phyloP scores from a whole-genome alignment of 768 basidiomycete species.

The Suillus ampliporus region DNA sequence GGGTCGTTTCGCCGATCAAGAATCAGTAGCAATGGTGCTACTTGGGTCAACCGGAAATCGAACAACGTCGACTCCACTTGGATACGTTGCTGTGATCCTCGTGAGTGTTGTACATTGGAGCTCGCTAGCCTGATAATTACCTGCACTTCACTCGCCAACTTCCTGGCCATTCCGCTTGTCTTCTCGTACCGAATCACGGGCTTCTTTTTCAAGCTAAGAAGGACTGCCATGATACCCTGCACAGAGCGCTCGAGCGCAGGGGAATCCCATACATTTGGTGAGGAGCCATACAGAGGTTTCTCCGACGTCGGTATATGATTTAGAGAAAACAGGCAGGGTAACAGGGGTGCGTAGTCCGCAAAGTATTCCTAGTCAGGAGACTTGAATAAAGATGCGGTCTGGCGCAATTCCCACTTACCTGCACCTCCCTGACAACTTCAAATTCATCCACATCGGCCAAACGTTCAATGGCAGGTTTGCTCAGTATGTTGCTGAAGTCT shows the following conservation, averaged over 20 bases:
- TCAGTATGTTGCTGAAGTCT: constrained; percentile 97
- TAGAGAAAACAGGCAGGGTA: constrained; percentile 87
- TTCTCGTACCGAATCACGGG: constrained; percentile 93
- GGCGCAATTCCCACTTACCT: constrained; percentile 56
- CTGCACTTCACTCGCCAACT: constrained; percentile 85
- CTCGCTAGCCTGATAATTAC: constrained; percentile 44
- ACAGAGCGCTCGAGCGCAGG: constrained; percentile 78
- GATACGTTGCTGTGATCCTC: constrained; percentile 67
- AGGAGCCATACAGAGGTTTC: constrained; percentile 73
- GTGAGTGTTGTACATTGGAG: constrained; percentile 1
- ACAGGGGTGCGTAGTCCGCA: constrained; percentile 90
- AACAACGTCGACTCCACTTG: constrained; percentile 84
- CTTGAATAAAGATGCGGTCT: background rate
- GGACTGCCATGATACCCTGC: constrained; percentile 81
- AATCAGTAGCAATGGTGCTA: constrained; percentile 88
- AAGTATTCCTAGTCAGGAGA: constrained; percentile 81
- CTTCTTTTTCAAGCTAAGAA: constrained; percentile 95
- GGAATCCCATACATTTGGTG: constrained; percentile 75
- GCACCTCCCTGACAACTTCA: constrained; percentile 95
- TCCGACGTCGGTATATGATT: constrained; percentile 70
- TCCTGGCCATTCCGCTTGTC: constrained; percentile 92
- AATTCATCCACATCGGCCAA: constrained; percentile 94
- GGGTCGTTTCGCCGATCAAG: constrained; percentile 97
- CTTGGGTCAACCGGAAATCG: constrained; percentile 89
- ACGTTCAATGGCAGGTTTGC: constrained; percentile 88